Percentiles rank a stretch among this genome's conserved stretches.
phyloP scores from a whole-genome alignment of 2,329 filamentous ascomycete species.

The Neofusicoccum cordaticola region DNA sequence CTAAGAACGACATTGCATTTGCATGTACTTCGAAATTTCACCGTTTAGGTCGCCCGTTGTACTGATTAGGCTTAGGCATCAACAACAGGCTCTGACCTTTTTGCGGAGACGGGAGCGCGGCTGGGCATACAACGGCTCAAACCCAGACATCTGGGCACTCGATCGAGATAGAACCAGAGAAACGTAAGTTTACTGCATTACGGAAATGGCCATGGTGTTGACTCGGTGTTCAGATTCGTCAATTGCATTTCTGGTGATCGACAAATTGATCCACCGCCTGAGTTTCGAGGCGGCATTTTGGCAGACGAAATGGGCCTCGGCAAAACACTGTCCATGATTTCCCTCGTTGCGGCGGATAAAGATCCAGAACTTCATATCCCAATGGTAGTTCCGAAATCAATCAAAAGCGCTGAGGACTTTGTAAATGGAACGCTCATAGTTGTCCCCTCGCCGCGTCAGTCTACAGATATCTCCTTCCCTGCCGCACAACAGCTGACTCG shows the following conservation, averaged over 20 bases:
- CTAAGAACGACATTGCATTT: not conserved
- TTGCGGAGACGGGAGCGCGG: conserved; percentile 41
- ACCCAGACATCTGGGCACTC: not conserved
- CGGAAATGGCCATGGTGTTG: no score
- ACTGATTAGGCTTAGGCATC: conserved; percentile 33
- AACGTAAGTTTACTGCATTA: no score
- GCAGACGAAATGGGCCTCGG: conserved; percentile 90
- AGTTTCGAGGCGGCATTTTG: conserved; percentile 70
- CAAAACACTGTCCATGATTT: conserved; percentile 55
- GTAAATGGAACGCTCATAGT: not conserved
- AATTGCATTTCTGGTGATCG: not conserved
- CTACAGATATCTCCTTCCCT: no score
- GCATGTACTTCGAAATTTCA: no score
- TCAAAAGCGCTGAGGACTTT: not conserved
- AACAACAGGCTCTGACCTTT: conserved; percentile 46
- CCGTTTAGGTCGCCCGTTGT: no score
- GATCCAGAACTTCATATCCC: not conserved
- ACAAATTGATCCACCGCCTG: conserved; percentile 57
- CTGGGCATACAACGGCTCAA: conserved; percentile 34
- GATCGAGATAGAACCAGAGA: not conserved
- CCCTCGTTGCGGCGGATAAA: conserved; percentile 12
- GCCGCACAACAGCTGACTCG: no score
- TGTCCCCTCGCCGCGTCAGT: not conserved
- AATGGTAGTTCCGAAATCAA: no score
- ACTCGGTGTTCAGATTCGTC: not conserved